Evolutionary conservation across 768 basidiomycete genomes (phyloP).

Genomic region (Multifurca ochricompacta): DNA sequence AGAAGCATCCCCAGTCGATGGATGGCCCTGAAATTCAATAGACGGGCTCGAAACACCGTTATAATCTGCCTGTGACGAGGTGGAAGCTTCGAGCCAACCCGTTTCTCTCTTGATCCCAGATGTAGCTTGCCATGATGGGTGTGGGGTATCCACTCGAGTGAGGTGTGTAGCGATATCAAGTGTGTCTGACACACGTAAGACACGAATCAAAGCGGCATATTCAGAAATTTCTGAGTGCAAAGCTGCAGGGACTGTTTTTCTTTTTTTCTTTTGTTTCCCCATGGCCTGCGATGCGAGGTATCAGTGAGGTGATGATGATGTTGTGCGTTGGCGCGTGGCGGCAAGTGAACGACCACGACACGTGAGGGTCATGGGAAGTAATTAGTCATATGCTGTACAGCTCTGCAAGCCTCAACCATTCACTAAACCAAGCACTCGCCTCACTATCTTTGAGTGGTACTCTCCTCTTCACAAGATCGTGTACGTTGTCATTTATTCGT

Average conservation of each 20-base stretch:
- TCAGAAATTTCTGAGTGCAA: constrained; percentile 61
- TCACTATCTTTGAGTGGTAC: constrained; percentile 4
- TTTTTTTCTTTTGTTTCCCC: constrained; percentile 38
- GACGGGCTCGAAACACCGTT: neutral
- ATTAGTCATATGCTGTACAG: constrained; percentile 33
- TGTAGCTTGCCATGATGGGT: neutral
- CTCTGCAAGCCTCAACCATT: constrained; percentile 27
- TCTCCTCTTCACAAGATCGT: constrained; percentile 21
- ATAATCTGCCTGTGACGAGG: constrained; percentile 2
- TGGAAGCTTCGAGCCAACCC: neutral
- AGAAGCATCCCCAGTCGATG: neutral
- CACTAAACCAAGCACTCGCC: neutral
- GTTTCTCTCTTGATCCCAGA: constrained; percentile 6
- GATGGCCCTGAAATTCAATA: neutral
- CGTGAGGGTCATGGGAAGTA: constrained; percentile 14
- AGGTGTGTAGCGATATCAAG: constrained; percentile 54
- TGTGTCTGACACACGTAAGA: constrained; percentile 47
- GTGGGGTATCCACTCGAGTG: constrained; percentile 16
- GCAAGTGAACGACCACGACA: neutral
- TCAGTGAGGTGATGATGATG: neutral
- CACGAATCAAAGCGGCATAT: constrained; percentile 58
- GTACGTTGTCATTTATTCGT: constrained; percentile 13
- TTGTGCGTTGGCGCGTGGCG: no score
- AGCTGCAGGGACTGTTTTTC: constrained; percentile 40
- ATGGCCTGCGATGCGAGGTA: constrained; percentile 17